Conservation (phyloP, 495 filamentous ascomycete genomes). For the Stereocaulon alpinum region DNA sequence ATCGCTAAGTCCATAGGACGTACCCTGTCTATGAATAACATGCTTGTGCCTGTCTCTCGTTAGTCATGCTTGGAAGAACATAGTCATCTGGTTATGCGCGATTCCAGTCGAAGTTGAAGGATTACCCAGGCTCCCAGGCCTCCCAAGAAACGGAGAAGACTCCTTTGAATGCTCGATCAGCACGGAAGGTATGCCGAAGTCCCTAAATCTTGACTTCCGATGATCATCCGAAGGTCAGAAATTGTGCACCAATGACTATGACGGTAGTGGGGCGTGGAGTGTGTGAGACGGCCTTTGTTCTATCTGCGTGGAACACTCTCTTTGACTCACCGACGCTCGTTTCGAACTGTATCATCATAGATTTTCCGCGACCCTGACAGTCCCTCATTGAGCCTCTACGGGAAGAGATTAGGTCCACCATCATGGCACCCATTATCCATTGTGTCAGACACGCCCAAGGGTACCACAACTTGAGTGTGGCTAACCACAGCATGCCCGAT, state of each 20-base stretch:
- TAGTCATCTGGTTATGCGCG: background rate
- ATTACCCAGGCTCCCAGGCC: no score
- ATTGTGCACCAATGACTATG: no score
- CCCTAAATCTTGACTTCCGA: no score
- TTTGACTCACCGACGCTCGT: background rate
- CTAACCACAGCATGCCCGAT: constrained; percentile 64
- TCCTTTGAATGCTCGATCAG: no score
- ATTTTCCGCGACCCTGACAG: background rate
- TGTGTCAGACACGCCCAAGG: constrained; percentile 49
- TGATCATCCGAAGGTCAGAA: no score
- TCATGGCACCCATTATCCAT: constrained; percentile 36
- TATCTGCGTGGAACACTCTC: background rate
- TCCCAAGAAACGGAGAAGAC: no score
- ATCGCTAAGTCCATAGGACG: no score
- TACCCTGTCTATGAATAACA: no score
- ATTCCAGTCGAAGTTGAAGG: no score
- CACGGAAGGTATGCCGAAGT: background rate
- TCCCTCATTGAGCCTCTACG: no score
- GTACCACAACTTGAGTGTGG: constrained; percentile 67
- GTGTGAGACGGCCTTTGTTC: background rate
- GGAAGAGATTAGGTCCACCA: background rate
- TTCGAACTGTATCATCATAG: background rate
- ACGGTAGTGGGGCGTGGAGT: no score
- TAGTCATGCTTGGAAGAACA: background rate
- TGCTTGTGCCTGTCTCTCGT: no score